Base-by-base conservation (phyloP, 129 eudicot species). In the Ambrosia artemisiifolia region DNA sequence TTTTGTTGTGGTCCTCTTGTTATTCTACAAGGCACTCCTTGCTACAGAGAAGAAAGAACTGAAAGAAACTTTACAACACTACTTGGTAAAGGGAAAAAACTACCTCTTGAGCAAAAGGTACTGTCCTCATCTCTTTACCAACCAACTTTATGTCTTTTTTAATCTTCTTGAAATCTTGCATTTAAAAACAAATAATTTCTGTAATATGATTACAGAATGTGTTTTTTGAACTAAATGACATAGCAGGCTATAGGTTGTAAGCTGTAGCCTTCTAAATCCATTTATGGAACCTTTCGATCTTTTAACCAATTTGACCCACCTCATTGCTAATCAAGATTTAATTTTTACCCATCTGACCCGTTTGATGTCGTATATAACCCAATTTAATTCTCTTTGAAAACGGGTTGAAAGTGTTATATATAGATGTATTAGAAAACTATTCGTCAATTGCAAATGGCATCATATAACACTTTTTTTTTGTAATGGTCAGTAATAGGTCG, bases 71-170 rank as follows among this genome's bases (percentile, higher is more conserved):
- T 77, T 92, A 75, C 91, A 87, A 75, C 85, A 3, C 78, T 88
- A 28, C 85, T 92, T 77, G 97, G 97, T 59, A 74, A 88, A 75
- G 96, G 97, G 83, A 86, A 69, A 54, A 95, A n/a, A n/a, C n/a
- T 89, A 43, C 78, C 61, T 56, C 85, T 92, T 44, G 95, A 88
- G 36, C 98, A 92, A 75, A 92, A 92, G 95, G 98, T 85, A 88
- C 2, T 43, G 19, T 64, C 18, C 24, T 6, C 46, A 10, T 1
- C 16, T 56, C 7, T 67, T 80, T 54, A 53, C 42, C 14, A 1
- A 2, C 40, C 18, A 38, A 24, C 19, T 11, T 11, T 35, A 38
- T 13, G 19, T 7, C n/a, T 24, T 53, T 40, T 19, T 11, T 12
- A 3, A 5, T 36, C 8, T 38, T 38, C 8, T 0, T 38, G 43